Conservation (phyloP, 2,329 filamentous ascomycete species). For the Trematosphaeria pertusa region DNA sequence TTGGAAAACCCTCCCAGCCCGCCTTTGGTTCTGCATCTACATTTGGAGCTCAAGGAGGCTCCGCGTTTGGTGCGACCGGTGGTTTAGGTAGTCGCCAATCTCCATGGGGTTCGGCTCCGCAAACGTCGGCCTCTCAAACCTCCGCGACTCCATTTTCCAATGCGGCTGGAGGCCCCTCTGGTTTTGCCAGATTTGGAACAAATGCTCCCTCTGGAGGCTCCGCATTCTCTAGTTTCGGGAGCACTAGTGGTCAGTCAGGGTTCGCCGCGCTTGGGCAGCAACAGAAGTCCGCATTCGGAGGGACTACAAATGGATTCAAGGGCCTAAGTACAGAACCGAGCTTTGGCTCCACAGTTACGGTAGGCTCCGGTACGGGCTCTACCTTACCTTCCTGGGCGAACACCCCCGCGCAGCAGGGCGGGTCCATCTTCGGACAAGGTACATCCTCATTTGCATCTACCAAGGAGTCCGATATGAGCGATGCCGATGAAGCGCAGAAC, state of each 20-base stretch:
- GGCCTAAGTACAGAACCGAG: conserved; percentile 40
- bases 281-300: conserved; percentile 40
- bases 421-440: conserved; percentile 36
- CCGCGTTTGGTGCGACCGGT: conserved; percentile 35
- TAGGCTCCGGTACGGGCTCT: conserved; percentile 43
- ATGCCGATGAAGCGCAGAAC: conserved; percentile 29
- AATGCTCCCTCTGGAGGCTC: conserved; percentile 26
- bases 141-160: conserved; percentile 45
- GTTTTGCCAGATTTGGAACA: conserved; percentile 42
- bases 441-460: conserved; percentile 36
- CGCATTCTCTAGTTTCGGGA: conserved; percentile 40
- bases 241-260: conserved; percentile 29
- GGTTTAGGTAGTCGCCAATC: conserved; percentile 27
- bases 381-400: conserved; percentile 42
- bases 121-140: conserved; percentile 20
- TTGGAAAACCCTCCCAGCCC: conserved; percentile 28
- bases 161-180: conserved; percentile 27
- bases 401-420: conserved; percentile 36
- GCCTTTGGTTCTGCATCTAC: conserved; percentile 16
- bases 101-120: conserved; percentile 31
- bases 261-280: conserved; percentile 41
- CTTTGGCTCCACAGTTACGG: conserved; percentile 52
- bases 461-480: conserved; percentile 39
- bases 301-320: conserved; percentile 20
- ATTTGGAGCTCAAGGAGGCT: conserved; percentile 23